These are phyloP conservation scores for Albifimbria verrucaria DNA, from an alignment of 2,329 filamentous ascomycete species.

Conservation along the genomic window DNA sequence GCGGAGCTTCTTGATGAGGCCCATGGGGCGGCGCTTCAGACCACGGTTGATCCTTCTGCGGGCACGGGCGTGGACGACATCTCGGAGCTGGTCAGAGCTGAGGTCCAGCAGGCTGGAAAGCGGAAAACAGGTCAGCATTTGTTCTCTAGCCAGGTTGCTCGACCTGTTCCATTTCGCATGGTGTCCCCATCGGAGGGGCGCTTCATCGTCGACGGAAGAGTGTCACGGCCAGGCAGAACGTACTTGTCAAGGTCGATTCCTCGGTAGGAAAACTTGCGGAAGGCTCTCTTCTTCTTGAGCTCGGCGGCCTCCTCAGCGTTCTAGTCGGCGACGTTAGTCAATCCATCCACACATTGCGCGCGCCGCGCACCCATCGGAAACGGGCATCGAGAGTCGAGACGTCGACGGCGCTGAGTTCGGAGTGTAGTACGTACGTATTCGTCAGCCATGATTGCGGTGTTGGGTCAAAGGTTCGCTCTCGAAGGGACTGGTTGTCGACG, in stretches of 20 bases:
- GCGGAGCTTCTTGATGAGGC: constrained; percentile 99
- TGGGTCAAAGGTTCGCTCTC: constrained; percentile 41
- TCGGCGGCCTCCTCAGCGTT: constrained; percentile 98
- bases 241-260: constrained; percentile 99
- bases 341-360: neutral
- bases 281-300: constrained; percentile 99
- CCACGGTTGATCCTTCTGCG: constrained; percentile 99
- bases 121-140: constrained; percentile 17
- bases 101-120: constrained; percentile 88
- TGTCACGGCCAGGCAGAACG: constrained; percentile 35
- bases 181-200: constrained; percentile 22
- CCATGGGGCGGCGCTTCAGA: constrained; percentile 99
- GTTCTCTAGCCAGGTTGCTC: constrained; percentile 4
- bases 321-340: constrained; percentile 41
- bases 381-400: constrained; percentile 23
- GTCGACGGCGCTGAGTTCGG: constrained; percentile 22
- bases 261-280: constrained; percentile 99
- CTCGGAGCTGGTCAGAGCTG: constrained; percentile 95
- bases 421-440: constrained; percentile 70
- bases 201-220: neutral
- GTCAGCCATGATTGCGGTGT: constrained; percentile 74
- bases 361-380: constrained; percentile 9
- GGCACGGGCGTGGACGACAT: constrained; percentile 98
- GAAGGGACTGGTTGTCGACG: constrained; percentile 38
- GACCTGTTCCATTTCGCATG: neutral